Evolutionary conservation across 2,329 filamentous ascomycete genomes (phyloP).

Genomic region (Phoma sp.): DNA sequence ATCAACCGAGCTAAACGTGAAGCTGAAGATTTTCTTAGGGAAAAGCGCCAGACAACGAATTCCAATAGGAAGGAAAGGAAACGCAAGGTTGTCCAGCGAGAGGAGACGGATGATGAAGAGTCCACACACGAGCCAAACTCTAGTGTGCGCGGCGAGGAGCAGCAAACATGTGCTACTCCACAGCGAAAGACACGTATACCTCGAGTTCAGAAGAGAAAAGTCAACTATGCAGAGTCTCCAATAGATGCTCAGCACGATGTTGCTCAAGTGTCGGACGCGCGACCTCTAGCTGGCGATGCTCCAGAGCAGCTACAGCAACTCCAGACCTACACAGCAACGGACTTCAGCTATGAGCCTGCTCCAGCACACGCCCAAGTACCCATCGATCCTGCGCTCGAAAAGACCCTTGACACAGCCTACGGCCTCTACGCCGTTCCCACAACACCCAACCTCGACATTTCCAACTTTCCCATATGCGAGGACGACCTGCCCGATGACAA

Average conservation of each 20-base stretch:
- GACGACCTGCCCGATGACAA: constrained; percentile 5
- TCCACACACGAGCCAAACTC: not conserved
- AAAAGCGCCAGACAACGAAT: not conserved
- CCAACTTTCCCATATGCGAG: constrained; percentile 5
- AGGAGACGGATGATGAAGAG: constrained; percentile 9
- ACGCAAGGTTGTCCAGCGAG: not conserved
- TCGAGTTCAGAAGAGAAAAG: constrained; percentile 18
- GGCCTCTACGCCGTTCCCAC: constrained; percentile 2
- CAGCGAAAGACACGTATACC: not conserved
- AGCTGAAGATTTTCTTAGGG: not conserved
- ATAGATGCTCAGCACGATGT: not conserved
- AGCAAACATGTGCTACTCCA: constrained; percentile 4
- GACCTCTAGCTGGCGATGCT: not conserved
- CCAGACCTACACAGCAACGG: not conserved
- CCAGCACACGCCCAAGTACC: not conserved
- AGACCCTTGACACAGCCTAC: not conserved
- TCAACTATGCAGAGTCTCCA: constrained; percentile 20
- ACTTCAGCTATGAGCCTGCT: not conserved
- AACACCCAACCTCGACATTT: constrained; percentile 5
- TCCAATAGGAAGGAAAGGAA: constrained; percentile 10
- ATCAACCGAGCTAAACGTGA: constrained; percentile 7
- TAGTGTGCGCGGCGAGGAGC: not conserved
- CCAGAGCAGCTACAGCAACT: constrained; percentile 1
- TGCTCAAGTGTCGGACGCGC: not conserved
- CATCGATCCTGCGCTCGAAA: not conserved